Evolutionary conservation across 1,284 basidiomycete genomes (phyloP).

Genomic region (Phellinidium pouzarii): DNA sequence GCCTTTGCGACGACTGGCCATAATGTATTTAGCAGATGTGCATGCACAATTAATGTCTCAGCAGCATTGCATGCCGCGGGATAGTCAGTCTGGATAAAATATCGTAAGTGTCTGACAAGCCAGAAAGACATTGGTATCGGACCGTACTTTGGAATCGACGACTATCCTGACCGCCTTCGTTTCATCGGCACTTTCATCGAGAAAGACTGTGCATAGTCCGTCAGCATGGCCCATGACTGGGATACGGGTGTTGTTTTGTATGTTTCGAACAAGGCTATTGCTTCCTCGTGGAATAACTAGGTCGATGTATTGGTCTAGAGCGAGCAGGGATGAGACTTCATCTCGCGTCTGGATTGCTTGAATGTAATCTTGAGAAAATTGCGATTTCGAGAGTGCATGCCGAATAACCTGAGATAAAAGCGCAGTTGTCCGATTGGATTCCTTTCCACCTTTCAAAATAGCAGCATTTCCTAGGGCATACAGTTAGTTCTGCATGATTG

Average conservation of each 20-base stretch:
- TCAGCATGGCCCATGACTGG: constrained; percentile 99
- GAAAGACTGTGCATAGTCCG: constrained; percentile 84
- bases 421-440: constrained; percentile 74
- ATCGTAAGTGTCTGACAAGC: not conserved
- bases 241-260: constrained; percentile 88
- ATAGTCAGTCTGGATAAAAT: constrained; percentile 71
- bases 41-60: constrained; percentile 88
- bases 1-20: constrained; percentile 79
- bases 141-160: constrained; percentile 72
- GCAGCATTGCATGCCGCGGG: constrained; percentile 94
- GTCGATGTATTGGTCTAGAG: constrained; percentile 90
- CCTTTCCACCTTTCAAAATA: constrained; percentile 95
- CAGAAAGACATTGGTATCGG: not conserved
- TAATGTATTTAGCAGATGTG: constrained; percentile 56
- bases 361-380: constrained; percentile 76
- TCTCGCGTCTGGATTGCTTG: constrained; percentile 92
- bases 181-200: constrained; percentile 77
- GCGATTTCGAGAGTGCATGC: constrained; percentile 65
- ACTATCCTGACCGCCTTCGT: constrained; percentile 78
- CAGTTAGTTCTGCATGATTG: constrained; percentile 1
- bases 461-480: constrained; percentile 74
- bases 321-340: constrained; percentile 83
- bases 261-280: constrained; percentile 82
- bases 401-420: constrained; percentile 79
- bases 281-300: constrained; percentile 96